phyloP scores from a whole-genome alignment of 225 moss, liverwort and hornwort species.

The Takakia lepidozioides region DNA sequence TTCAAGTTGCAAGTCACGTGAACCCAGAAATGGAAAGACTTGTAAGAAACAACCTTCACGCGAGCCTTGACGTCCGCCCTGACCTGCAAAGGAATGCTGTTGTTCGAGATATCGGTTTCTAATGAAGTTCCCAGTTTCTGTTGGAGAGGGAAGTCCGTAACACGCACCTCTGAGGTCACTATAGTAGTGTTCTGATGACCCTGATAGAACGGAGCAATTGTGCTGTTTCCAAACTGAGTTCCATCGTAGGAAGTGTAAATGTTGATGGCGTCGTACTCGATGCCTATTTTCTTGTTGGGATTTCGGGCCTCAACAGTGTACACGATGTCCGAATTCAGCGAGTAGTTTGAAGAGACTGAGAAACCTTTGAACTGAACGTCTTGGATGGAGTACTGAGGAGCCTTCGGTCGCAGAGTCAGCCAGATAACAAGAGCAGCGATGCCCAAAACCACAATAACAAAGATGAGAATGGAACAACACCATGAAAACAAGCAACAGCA shows the following conservation, averaged over 20 bases:
- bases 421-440: slow-evolving; percentile 28
- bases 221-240: slow-evolving; percentile 28
- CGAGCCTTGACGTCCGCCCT: slow-evolving; percentile 51
- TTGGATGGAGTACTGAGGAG: slow-evolving; percentile 31
- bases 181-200: slow-evolving; percentile 54
- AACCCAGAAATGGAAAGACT: slow-evolving; percentile 49
- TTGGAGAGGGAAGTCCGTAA: slow-evolving; percentile 8
- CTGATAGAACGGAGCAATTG: slow-evolving; percentile 60
- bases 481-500: slow-evolving; percentile 29
- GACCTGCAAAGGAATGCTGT: slow-evolving; percentile 40
- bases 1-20: slow-evolving; percentile 55
- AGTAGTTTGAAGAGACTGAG: too few relatives aligned
- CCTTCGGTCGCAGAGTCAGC: slow-evolving; percentile 36
- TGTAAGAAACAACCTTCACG: slow-evolving; percentile 49
- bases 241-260: slow-evolving; percentile 33
- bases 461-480: slow-evolving; percentile 14
- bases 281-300: slow-evolving; percentile 75
- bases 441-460: slow-evolving; percentile 12
- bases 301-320: slow-evolving; percentile 59
- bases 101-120: slow-evolving; percentile 1
- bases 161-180: slow-evolving; percentile 15
- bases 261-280: slow-evolving; percentile 65
- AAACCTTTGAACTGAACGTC: slow-evolving; percentile 11
- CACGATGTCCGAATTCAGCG: slow-evolving; percentile 26
- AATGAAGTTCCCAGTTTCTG: slow-evolving; percentile 5